phyloP scores from a whole-genome alignment of 2,329 filamentous ascomycete species.

The Clonostachys solani region DNA sequence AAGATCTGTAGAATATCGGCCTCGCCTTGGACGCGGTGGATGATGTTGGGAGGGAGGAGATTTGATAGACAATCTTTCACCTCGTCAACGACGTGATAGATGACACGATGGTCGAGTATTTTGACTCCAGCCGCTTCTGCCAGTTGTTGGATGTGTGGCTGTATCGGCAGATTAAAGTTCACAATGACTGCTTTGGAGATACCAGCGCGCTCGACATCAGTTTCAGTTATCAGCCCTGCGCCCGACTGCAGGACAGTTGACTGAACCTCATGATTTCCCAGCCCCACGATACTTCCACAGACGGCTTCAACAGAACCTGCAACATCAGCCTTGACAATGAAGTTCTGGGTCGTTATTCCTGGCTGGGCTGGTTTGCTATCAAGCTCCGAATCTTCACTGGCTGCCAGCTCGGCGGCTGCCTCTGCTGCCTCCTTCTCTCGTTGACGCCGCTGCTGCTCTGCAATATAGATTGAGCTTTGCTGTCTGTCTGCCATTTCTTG shows the following conservation, averaged over 20 bases:
- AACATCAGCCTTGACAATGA: slow-evolving; percentile 90
- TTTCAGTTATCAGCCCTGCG: slow-evolving; percentile 77
- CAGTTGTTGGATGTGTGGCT: slow-evolving; percentile 61
- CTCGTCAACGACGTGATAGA: slow-evolving; percentile 75
- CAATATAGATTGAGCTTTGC: slow-evolving; percentile 76
- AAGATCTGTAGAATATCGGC: slow-evolving; percentile 83
- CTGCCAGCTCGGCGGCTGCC: slow-evolving; percentile 25
- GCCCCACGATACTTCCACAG: slow-evolving; percentile 66
- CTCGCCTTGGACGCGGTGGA: slow-evolving; percentile 74
- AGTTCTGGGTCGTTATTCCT: slow-evolving; percentile 59
- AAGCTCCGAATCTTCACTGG: slow-evolving; percentile 27
- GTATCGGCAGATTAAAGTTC: slow-evolving; percentile 77
- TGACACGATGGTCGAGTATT: slow-evolving; percentile 82
- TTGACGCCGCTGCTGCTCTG: slow-evolving; percentile 62
- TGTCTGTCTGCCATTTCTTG: slow-evolving; percentile 66
- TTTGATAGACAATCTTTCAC: slow-evolving; percentile 65
- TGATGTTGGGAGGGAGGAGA: slow-evolving; percentile 62
- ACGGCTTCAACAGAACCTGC: slow-evolving; percentile 93
- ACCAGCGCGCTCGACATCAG: slow-evolving; percentile 83
- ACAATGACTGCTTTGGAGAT: slow-evolving; percentile 72
- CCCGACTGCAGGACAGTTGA: slow-evolving; percentile 72
- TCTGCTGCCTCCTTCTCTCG: slow-evolving; percentile 46
- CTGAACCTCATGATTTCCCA: slow-evolving; percentile 81
- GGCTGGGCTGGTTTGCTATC: slow-evolving; percentile 21
- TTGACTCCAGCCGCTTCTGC: slow-evolving; percentile 69